Conservation (phyloP, 768 basidiomycete species). For the Macrolepiota fuliginosa region DNA sequence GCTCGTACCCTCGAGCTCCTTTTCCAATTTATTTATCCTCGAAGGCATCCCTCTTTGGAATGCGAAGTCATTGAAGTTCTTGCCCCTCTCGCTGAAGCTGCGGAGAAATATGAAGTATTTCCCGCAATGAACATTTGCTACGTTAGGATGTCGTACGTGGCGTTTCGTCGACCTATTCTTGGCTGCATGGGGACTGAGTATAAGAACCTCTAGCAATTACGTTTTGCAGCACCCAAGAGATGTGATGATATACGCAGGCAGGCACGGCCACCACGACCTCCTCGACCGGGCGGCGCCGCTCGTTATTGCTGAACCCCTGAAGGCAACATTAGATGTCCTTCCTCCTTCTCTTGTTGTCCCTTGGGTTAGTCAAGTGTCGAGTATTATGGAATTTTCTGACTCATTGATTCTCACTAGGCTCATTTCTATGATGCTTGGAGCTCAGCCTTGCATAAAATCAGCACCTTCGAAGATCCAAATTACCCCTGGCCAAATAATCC, state of each 20-base stretch:
- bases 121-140: constrained; percentile 23
- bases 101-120: constrained; percentile 27
- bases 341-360: constrained; percentile 15
- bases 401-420: background rate
- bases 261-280: constrained; percentile 20
- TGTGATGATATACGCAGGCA: constrained; percentile 20
- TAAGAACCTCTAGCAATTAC: constrained; percentile 11
- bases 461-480: background rate
- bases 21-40: constrained; percentile 27
- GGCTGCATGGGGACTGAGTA: background rate
- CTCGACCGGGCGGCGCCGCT: constrained; percentile 20
- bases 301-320: constrained; percentile 14
- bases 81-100: constrained; percentile 22
- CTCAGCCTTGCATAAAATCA: background rate
- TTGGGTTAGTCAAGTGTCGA: constrained; percentile 12
- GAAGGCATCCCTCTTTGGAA: constrained; percentile 21
- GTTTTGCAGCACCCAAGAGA: constrained; percentile 17
- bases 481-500: constrained; percentile 3
- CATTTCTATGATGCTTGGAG: constrained; percentile 2
- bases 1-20: constrained; percentile 21
- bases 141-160: constrained; percentile 21
- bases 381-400: background rate
- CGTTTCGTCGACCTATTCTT: background rate
- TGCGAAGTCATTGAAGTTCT: constrained; percentile 18
- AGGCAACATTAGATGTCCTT: constrained; percentile 13